A percentile compares a stretch with the other conserved stretches of the same genome.
These are phyloP conservation scores for Harrya chromipes DNA, from an alignment of 768 basidiomycete genomes.

Conservation along the genomic window DNA sequence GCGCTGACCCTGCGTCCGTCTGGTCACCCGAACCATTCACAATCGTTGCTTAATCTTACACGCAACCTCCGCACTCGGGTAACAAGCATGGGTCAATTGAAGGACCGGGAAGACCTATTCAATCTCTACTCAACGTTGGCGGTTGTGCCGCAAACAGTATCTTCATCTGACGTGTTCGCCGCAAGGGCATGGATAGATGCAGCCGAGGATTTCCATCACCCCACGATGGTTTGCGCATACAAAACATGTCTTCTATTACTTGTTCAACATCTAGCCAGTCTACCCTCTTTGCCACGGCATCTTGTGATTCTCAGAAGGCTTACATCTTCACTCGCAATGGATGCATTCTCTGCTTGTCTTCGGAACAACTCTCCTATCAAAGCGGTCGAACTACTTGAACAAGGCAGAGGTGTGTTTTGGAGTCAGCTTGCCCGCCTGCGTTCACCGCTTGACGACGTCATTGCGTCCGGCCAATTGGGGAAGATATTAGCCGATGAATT, in stretches of 20 bases:
- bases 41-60: no score
- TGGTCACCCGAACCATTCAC: no score
- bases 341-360: no score
- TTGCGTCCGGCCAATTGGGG: neutral
- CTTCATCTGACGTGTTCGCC: neutral
- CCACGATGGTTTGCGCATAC: constrained; percentile 9
- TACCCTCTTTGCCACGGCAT: neutral
- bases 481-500: neutral
- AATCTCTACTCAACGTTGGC: neutral
- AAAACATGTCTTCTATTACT: neutral
- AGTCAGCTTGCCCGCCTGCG: constrained; percentile 8
- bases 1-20: no score
- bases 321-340: no score
- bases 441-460: neutral
- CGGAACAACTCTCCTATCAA: neutral
- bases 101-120: neutral
- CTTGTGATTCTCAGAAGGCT: no score
- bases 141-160: neutral
- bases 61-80: no score
- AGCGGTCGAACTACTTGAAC: constrained; percentile 32
- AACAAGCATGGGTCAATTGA: no score
- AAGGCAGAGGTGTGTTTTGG: constrained; percentile 22
- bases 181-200: neutral
- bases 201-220: constrained; percentile 1
- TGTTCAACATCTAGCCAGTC: neutral